Base-by-base conservation (phyloP, 305 asterid genomes). In the Stenogyne calaminthoides region DNA sequence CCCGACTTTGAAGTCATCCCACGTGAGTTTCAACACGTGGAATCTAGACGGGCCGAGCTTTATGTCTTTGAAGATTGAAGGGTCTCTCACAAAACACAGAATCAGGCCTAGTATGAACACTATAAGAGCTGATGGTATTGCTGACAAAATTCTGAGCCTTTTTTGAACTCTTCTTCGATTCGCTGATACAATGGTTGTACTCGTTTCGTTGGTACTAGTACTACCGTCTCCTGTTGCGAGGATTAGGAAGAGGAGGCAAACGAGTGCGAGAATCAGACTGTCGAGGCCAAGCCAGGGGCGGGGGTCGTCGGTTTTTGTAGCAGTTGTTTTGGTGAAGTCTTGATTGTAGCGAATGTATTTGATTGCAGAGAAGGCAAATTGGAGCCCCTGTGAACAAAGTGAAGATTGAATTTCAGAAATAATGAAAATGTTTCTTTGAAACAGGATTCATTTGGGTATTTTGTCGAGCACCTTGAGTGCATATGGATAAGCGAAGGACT, bases 201-300 rank as follows among this genome's bases (percentile, higher is more conserved):
- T 27, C 19, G 4, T 19, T 18, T 46, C 72, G 3, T 54, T 42
- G 74, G 64, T 72, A 6, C 49, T 58, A 6, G 69, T 72, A 6
- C 56, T 54, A 6, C 98, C 99, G 2, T 90, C 92, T 7, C 98
- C 99, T 0, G 95, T 92, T 12, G 89, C 69, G 19, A 92, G 79
- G 12, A 89, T 59, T 8, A 94, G 89, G 80, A 92, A 94, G 37
- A 83, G 64, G 59, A 94, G 78, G 42, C 80, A 76, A 47, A 54
- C 5, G 9, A 95, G 84, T 0, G 97, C 97, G 10, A 93, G 87
- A 5, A 94, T 44, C 4, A 92, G 84, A 3, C 99, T 93, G 72
- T 95, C 98, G 4, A 95, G 89, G 57, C 99, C 98, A 15, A 89
- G 78, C 99, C 95, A 94, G 16, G 92, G 55, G 44, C 99, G 85